Evolutionary conservation across 2,329 filamentous ascomycete genomes (phyloP).

Genomic region (Lasiodiplodia sp.): DNA sequence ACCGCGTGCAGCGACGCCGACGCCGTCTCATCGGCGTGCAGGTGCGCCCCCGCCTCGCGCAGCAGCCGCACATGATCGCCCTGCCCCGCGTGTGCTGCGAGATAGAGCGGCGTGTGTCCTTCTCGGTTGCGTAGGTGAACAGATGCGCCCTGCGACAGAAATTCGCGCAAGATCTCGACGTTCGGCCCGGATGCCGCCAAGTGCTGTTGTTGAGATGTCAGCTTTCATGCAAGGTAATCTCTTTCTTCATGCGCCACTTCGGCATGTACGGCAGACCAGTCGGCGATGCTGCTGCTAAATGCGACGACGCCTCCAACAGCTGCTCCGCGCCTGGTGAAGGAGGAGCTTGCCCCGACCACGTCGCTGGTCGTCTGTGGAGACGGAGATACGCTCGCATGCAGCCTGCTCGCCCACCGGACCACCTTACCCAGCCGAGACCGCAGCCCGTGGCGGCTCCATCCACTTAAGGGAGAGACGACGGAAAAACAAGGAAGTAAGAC

Average conservation of each 20-base stretch:
- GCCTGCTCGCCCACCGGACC: not conserved
- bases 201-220: conserved; percentile 51
- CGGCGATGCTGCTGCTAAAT: conserved; percentile 2
- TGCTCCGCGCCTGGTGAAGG: conserved; percentile 16
- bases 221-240: conserved; percentile 27
- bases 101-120: conserved; percentile 65
- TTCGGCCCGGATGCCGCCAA: conserved; percentile 65
- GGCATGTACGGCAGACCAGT: not conserved
- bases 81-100: conserved; percentile 65
- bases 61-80: conserved; percentile 62
- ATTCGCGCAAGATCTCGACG: conserved; percentile 61
- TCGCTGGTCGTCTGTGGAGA: not conserved
- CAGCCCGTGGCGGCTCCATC: not conserved
- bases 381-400: conserved; percentile 4
- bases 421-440: conserved; percentile 6
- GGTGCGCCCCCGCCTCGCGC: conserved; percentile 64
- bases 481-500: conserved; percentile 35
- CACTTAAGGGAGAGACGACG: conserved; percentile 3
- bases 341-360: conserved; percentile 1
- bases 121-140: conserved; percentile 66
- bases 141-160: conserved; percentile 63
- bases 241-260: conserved; percentile 18
- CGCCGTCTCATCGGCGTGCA: conserved; percentile 63
- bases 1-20: conserved; percentile 56
- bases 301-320: conserved; percentile 3